These are phyloP conservation scores for Citrus sp. DNA, from an alignment of 345 rosid species.

Conservation along the genomic window DNA sequence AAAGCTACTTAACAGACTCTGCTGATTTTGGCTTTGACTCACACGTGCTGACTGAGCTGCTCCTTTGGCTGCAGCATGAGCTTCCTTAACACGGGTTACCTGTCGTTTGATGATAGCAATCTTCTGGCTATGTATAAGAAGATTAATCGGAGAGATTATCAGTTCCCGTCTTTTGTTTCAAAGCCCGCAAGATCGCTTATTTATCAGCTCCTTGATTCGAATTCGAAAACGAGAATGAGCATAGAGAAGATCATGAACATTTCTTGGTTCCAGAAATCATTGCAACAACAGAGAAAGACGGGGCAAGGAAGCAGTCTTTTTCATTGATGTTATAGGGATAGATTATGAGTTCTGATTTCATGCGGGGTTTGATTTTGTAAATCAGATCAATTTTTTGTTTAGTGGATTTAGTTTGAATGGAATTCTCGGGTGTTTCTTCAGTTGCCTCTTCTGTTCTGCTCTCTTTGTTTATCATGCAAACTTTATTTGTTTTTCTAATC, in stretches of 20 bases:
- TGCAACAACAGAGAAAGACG: conserved; percentile 9
- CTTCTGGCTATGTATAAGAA: conserved; percentile 53
- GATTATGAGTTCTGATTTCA: not conserved
- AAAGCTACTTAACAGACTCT: too few species aligned
- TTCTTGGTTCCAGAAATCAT: conserved; percentile 53
- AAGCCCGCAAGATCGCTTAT: conserved; percentile 51
- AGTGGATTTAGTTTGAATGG: not conserved
- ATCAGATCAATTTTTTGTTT: not conserved
- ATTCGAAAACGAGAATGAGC: conserved; percentile 65
- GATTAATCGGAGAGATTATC: conserved; percentile 50
- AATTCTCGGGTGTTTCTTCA: not conserved
- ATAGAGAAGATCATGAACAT: conserved; percentile 41
- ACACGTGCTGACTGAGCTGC: too few species aligned
- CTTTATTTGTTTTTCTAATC: too few species aligned
- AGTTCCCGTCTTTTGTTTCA: conserved; percentile 51
- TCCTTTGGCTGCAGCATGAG: too few species aligned
- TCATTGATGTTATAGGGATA: not conserved
- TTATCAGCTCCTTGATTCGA: conserved; percentile 66
- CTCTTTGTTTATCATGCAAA: not conserved
- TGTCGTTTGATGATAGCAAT: conserved; percentile 67
- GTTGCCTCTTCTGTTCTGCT: not conserved
- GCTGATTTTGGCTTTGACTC: too few species aligned
- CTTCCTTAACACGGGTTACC: too few species aligned
- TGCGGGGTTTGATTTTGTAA: not conserved
- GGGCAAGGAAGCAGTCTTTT: conserved; percentile 24